These are phyloP conservation scores for Zygosaccharomyces siamensis DNA, from an alignment of 805 yeast species.

Conservation along the genomic window DNA sequence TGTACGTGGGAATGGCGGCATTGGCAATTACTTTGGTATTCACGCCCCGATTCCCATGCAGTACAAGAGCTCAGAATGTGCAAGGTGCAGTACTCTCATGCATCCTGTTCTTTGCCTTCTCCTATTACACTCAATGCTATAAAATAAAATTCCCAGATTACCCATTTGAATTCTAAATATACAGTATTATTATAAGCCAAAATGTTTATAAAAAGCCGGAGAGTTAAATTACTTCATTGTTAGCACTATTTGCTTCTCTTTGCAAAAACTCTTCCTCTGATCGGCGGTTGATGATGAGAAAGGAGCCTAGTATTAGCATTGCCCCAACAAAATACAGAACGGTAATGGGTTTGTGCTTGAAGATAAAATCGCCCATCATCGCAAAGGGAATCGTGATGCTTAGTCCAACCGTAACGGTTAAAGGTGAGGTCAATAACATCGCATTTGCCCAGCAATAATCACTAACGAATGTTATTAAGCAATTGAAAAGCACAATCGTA, in stretches of 20 bases:
- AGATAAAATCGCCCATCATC: constrained; percentile 79
- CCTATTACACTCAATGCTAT: constrained; percentile 27
- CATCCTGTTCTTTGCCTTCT: constrained; percentile 19
- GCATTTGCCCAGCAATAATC: constrained; percentile 97
- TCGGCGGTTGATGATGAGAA: constrained; percentile 74
- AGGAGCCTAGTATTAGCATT: constrained; percentile 69
- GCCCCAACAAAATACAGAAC: constrained; percentile 75
- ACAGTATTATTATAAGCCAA: neutral
- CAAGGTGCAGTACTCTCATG: constrained; percentile 15
- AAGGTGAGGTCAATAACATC: constrained; percentile 85
- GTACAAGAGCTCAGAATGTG: constrained; percentile 20
- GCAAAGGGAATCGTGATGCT: constrained; percentile 93
- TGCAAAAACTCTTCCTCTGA: constrained; percentile 54
- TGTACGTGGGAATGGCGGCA: constrained; percentile 46
- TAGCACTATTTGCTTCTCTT: constrained; percentile 2
- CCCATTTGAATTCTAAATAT: constrained; percentile 19
- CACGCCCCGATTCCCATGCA: constrained; percentile 30
- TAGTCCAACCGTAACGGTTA: constrained; percentile 92
- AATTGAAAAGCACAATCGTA: constrained; percentile 55
- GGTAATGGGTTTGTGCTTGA: constrained; percentile 61
- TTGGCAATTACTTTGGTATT: constrained; percentile 40
- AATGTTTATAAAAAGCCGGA: neutral
- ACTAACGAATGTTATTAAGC: constrained; percentile 73
- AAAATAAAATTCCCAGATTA: constrained; percentile 30
- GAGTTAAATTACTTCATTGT: neutral